Conservation (phyloP, 2,329 filamentous ascomycete species). For the Fusarium sp. region DNA sequence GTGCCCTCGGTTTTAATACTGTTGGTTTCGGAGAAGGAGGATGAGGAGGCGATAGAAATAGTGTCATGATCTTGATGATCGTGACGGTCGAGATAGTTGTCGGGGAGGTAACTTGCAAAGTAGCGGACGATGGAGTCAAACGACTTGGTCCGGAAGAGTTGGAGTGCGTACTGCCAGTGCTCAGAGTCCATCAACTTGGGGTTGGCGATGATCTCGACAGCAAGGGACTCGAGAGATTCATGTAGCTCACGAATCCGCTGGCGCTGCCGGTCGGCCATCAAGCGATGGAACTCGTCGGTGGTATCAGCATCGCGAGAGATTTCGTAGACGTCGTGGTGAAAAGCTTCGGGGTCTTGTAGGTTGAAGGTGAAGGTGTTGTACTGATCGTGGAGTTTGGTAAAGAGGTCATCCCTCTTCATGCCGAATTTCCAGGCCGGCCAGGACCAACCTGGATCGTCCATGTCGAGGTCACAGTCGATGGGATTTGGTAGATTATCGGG, state of each 20-base stretch:
- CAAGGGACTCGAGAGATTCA: conserved; percentile 65
- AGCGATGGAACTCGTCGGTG: conserved; percentile 63
- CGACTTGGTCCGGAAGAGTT: conserved; percentile 68
- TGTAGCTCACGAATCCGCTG: conserved; percentile 66
- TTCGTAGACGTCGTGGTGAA: conserved; percentile 71
- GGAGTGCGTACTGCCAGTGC: conserved; percentile 68
- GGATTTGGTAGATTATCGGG: conserved; percentile 22
- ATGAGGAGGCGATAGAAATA: conserved; percentile 47
- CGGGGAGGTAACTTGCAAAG: conserved; percentile 68
- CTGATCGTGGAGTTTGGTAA: conserved; percentile 66
- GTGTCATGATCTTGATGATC: conserved; percentile 42
- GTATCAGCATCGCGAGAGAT: conserved; percentile 62
- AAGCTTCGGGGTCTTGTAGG: conserved; percentile 69
- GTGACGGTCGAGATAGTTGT: conserved; percentile 58
- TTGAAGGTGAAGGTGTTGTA: conserved; percentile 68
- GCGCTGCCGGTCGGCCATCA: conserved; percentile 64
- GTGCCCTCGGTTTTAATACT: conserved; percentile 52
- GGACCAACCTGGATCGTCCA: conserved; percentile 64
- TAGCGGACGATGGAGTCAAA: conserved; percentile 70
- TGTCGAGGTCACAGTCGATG: conserved; percentile 61
- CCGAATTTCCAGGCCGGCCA: conserved; percentile 74
- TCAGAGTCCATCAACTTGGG: conserved; percentile 67
- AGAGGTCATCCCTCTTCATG: conserved; percentile 68
- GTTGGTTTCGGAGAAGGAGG: conserved; percentile 52
- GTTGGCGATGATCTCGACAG: conserved; percentile 71